phyloP scores from a whole-genome alignment of 495 filamentous ascomycete species.

The Podospora pseudoanserina region DNA sequence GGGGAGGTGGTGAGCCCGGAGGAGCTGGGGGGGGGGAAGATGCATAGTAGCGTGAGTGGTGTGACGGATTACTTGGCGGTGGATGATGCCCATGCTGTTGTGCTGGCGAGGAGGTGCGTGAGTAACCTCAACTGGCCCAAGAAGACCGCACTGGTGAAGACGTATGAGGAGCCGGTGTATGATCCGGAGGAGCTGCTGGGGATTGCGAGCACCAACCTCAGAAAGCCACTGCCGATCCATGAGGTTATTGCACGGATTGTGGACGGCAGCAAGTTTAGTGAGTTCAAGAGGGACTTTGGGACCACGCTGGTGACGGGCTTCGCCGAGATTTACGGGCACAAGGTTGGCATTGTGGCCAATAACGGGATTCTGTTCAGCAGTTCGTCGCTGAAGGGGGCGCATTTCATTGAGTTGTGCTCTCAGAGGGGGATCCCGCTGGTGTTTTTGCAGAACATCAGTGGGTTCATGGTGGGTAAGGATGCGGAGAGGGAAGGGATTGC shows the following conservation, averaged over 20 bases:
- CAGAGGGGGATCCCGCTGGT: slow-evolving; percentile 85
- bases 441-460: slow-evolving; percentile 94
- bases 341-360: slow-evolving; percentile 91
- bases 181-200: slow-evolving; percentile 77
- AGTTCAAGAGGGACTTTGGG: slow-evolving; percentile 94
- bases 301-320: slow-evolving; percentile 91
- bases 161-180: slow-evolving; percentile 69
- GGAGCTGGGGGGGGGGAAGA: slow-evolving; percentile 86
- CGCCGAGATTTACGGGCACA: slow-evolving; percentile 83
- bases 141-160: slow-evolving; percentile 14
- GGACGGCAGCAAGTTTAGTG: slow-evolving; percentile 82
- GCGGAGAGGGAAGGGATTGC: slow-evolving; percentile 94
- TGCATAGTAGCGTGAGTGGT: slow-evolving; percentile 88
- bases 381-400: slow-evolving; percentile 86
- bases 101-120: slow-evolving; percentile 77
- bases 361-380: slow-evolving; percentile 97
- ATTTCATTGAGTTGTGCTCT: slow-evolving; percentile 96
- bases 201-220: slow-evolving; percentile 83
- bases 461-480: slow-evolving; percentile 95
- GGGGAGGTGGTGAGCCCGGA: slow-evolving; percentile 91
- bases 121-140: slow-evolving; percentile 82
- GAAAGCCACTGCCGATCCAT: slow-evolving; percentile 75
- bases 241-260: slow-evolving; percentile 94
- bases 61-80: slow-evolving; percentile 96
- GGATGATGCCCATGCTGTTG: slow-evolving; percentile 88